A percentile compares a stretch with the other conserved stretches of the same genome.
These are phyloP conservation scores for Chaetomiaceae sp. DNA, from an alignment of 2,329 filamentous ascomycete genomes.

Conservation along the genomic window DNA sequence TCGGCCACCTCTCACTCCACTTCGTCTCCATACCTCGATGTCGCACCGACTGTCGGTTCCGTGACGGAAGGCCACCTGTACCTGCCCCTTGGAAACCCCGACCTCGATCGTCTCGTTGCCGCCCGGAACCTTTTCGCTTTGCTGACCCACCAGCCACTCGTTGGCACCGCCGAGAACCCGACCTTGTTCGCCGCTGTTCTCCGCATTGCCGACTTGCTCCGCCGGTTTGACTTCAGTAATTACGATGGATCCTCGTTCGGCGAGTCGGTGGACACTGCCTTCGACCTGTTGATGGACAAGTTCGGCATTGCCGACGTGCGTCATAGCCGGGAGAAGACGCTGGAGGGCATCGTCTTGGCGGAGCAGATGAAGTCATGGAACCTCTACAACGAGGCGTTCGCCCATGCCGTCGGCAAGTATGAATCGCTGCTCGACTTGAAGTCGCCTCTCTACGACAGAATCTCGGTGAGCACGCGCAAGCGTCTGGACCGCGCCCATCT, in stretches of 20 bases:
- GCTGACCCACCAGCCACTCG: conserved; percentile 55
- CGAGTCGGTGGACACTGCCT: conserved; percentile 56
- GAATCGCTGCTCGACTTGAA: conserved; percentile 62
- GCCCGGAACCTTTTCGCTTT: conserved; percentile 63
- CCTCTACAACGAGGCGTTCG: conserved; percentile 86
- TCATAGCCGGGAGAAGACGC: conserved; percentile 75
- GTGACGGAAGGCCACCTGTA: conserved; percentile 46
- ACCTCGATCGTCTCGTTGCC: conserved; percentile 51
- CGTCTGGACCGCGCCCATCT: conserved; percentile 77
- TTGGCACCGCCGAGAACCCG: conserved; percentile 49
- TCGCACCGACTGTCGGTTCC: conserved; percentile 32
- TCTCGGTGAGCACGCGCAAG: conserved; percentile 66
- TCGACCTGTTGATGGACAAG: conserved; percentile 71
- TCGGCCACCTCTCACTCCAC: conserved; percentile 30
- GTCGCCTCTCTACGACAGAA: conserved; percentile 61
- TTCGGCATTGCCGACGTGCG: conserved; percentile 72
- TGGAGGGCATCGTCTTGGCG: conserved; percentile 83
- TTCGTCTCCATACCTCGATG: conserved; percentile 36
- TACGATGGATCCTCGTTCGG: conserved; percentile 54
- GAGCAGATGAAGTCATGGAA: conserved; percentile 77
- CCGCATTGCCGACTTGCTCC: conserved; percentile 47
- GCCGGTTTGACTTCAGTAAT: conserved; percentile 52
- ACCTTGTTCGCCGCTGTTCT: conserved; percentile 50
- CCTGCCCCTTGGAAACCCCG: conserved; percentile 43
- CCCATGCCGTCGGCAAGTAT: conserved; percentile 84